A percentile compares a stretch with the other conserved stretches of the same genome.
phyloP scores from a whole-genome alignment of 768 basidiomycete genomes.

The Tylopilus rubrobrunneus region DNA sequence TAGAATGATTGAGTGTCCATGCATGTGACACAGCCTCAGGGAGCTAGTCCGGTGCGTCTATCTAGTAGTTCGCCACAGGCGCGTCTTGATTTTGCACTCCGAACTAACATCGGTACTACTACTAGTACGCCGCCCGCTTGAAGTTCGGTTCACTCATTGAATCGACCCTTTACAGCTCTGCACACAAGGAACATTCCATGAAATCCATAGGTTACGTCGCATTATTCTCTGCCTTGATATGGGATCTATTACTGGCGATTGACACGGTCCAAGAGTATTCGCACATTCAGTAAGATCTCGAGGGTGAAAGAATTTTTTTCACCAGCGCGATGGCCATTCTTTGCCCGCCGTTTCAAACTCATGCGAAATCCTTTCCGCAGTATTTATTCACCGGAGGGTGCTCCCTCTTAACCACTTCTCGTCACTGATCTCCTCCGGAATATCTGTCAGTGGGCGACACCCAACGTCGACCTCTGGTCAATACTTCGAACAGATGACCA shows the following conservation, averaged over 20 bases:
- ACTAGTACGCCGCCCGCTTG: too few relatives aligned
- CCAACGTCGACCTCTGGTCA: neutral
- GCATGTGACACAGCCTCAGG: too few relatives aligned
- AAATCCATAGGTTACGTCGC: neutral
- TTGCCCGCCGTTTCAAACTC: slow-evolving; percentile 17
- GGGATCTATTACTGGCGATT: slow-evolving; percentile 2
- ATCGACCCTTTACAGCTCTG: neutral
- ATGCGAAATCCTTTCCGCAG: neutral
- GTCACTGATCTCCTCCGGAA: neutral
- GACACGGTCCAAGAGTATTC: neutral
- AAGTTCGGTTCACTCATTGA: neutral
- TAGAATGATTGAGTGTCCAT: too few relatives aligned
- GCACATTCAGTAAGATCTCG: neutral
- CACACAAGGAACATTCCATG: neutral
- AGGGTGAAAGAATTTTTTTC: slow-evolving; percentile 29
- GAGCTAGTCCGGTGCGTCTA: too few relatives aligned
- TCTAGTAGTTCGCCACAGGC: too few relatives aligned
- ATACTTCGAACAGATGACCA: neutral
- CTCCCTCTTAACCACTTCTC: slow-evolving; percentile 1
- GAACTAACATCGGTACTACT: too few relatives aligned
- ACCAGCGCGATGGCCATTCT: slow-evolving; percentile 8
- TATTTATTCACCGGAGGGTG: slow-evolving; percentile 7
- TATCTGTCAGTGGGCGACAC: neutral
- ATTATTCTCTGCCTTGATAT: neutral
- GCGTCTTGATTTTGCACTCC: neutral